Evolutionary conservation across 345 rosid species (phyloP).

Genomic region (Xanthoceras sorbifolium): DNA sequence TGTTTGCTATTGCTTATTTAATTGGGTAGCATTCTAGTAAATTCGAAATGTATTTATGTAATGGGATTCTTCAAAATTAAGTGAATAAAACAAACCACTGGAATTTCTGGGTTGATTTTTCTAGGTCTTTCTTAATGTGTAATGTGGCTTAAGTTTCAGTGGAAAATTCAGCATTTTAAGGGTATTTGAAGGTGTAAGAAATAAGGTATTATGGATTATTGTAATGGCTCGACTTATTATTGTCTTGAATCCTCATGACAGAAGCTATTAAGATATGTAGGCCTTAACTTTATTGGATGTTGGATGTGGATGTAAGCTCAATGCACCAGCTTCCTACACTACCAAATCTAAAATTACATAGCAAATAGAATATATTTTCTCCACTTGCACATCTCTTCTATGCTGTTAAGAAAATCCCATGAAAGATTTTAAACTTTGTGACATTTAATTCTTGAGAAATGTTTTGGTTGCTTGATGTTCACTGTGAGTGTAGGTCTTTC

Average conservation of each 20-base stretch:
- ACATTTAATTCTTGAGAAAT: constrained; percentile 1
- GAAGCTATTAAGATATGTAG: background rate
- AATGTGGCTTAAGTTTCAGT: background rate
- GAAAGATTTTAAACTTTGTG: constrained; percentile 2
- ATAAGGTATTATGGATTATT: background rate
- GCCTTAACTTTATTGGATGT: constrained; percentile 2
- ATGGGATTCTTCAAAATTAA: background rate
- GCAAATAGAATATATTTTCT: background rate
- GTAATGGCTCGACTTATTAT: background rate
- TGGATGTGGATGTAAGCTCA: background rate
- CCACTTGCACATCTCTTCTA: background rate
- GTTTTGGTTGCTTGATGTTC: background rate
- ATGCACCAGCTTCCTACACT: background rate
- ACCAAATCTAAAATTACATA: background rate
- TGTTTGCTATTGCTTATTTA: background rate
- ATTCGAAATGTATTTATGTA: background rate
- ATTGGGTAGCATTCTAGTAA: background rate
- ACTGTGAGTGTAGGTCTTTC: background rate
- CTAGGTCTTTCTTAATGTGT: background rate
- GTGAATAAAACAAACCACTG: background rate
- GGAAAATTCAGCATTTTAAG: background rate
- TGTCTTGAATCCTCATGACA: background rate
- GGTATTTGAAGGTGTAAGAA: background rate
- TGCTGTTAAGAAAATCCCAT: background rate
- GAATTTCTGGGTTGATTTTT: background rate